Evolutionary conservation across 192 early-diverging fungal species (phyloP).

Genomic region (Cetraspora pellucida): DNA sequence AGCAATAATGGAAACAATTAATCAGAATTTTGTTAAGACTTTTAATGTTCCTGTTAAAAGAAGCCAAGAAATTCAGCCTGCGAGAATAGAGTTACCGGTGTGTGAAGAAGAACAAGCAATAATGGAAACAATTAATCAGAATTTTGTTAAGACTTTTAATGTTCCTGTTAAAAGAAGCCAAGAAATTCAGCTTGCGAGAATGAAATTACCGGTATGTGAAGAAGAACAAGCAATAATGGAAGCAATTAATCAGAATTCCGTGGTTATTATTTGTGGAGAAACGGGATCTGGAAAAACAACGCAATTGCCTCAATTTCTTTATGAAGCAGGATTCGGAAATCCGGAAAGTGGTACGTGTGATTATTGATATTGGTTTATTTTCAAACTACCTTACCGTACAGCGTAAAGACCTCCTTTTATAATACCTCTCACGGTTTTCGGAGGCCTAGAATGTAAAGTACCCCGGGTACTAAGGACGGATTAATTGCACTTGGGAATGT

Average conservation of each 20-base stretch:
- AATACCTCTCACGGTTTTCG: too few species aligned
- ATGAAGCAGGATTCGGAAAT: constrained; percentile 97
- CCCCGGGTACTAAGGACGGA: too few species aligned
- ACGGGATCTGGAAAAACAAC: constrained; percentile 98
- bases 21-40: constrained; percentile 36
- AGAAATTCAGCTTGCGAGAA: constrained; percentile 73
- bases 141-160: constrained; percentile 64
- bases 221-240: constrained; percentile 99
- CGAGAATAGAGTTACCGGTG: constrained; percentile 85
- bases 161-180: constrained; percentile 76
- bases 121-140: constrained; percentile 92
- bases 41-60: constrained; percentile 81
- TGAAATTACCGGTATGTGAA: constrained; percentile 83
- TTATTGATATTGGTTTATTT: neutral
- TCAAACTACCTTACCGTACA: too few species aligned
- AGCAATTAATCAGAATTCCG: constrained; percentile 80
- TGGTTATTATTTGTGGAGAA: constrained; percentile 95
- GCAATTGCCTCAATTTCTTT: constrained; percentile 96
- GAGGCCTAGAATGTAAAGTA: too few species aligned
- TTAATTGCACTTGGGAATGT: too few species aligned
- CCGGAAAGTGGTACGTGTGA: constrained; percentile 57
- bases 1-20: too few species aligned
- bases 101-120: constrained; percentile 94
- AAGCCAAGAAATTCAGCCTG: constrained; percentile 68
- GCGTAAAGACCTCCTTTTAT: too few species aligned